Evolutionary conservation across 2,329 filamentous ascomycete species (phyloP), one percentile per base, ranked within the genome.

Genomic region (Colletotrichum horii): DNA sequence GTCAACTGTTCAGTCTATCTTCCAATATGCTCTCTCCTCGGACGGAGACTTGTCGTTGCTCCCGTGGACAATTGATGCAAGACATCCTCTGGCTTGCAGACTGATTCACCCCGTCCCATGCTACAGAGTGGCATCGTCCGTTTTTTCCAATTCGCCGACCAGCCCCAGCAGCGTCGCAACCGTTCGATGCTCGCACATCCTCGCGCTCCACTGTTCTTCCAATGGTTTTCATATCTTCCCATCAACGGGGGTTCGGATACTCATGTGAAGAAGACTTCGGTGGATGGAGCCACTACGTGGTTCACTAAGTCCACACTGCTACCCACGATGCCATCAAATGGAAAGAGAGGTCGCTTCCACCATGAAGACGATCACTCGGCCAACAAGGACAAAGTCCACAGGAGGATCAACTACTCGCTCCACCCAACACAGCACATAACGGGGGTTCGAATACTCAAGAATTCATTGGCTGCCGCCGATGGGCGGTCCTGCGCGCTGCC

Each of bases 31-130:
- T 48, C n/a, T n/a, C n/a, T 0, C 4, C 11, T 3, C 43, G 19
- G 11, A 22, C 22, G 0, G 0, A 48, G 2, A 48, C 6, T 0
- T 22, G 1, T 0, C 22, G 6, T 48, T 2, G 30, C 8, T 12
- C 9, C 12, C 0, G 43, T 22, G 22, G 43, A 11, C n/a, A 3
- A 14, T 48, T 14, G n/a, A 48, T 14, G 3, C n/a, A 1, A 48
- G 11, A 4, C 6, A 9, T 22, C n/a, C 11, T 14, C n/a, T 22
- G 0, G n/a, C 0, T 6, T 22, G 19, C 43, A 48, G n/a, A 11
- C 12, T 14, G 6, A 6, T 22, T 48, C 43, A n/a, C 22, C 19
- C 14, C n/a, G n/a, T 48, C 3, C 43, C 43, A 48, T 4, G 43
- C 43, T 4, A 9, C 43, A 22, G 43, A 22, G 19, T 11, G n/a